A percentile compares a stretch with the other conserved stretches of the same genome.
Conservation (phyloP, 108 stramenopile species). For the Ochromonas danica region DNA sequence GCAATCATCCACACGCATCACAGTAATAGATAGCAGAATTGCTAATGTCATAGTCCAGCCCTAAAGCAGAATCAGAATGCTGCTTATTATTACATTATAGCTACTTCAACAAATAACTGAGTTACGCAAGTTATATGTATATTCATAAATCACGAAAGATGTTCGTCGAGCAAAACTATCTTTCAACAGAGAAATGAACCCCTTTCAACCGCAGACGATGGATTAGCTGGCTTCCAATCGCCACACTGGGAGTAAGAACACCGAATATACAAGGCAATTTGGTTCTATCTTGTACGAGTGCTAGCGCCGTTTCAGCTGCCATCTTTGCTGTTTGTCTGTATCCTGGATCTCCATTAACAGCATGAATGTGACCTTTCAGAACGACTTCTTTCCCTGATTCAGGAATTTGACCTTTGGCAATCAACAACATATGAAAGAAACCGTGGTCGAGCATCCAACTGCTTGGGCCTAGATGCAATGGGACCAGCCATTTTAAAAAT, state of each 20-base stretch:
- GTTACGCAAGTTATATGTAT: too few species aligned
- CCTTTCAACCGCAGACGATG: neutral
- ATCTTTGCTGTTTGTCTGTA: slow-evolving; percentile 23
- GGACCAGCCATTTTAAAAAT: neutral
- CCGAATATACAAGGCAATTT: neutral
- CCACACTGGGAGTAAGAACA: slow-evolving; percentile 13
- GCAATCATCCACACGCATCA: too few species aligned
- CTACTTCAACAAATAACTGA: too few species aligned
- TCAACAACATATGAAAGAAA: neutral
- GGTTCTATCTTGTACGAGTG: neutral
- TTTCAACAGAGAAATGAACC: neutral
- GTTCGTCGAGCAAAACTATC: too few species aligned
- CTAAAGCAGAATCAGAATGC: too few species aligned
- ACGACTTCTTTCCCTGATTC: neutral
- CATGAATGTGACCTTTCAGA: neutral
- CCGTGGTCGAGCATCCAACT: neutral
- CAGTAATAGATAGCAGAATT: too few species aligned
- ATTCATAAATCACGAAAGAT: too few species aligned
- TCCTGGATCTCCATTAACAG: slow-evolving; percentile 23
- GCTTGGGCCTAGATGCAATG: neutral
- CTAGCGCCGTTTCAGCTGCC: neutral
- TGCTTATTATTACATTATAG: too few species aligned
- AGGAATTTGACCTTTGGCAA: neutral
- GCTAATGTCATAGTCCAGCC: too few species aligned
- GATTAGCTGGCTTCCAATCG: neutral